phyloP scores from a whole-genome alignment of 2,329 filamentous ascomycete species.

The Parasarocladium wereldwijsianum region DNA sequence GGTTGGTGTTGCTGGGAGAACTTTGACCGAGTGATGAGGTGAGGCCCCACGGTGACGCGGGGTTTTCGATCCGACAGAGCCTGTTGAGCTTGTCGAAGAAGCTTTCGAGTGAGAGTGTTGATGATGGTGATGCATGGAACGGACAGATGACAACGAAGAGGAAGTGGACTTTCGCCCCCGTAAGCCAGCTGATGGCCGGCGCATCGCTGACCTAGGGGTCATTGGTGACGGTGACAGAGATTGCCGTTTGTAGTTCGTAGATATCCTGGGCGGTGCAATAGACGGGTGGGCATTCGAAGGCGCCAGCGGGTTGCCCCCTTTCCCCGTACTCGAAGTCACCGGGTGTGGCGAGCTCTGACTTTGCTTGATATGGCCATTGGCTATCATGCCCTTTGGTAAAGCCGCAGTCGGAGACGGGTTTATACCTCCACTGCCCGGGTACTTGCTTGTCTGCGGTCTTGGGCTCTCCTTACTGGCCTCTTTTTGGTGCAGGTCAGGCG shows the following conservation, averaged over 20 bases:
- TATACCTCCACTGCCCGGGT: conserved; percentile 24
- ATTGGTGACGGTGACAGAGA: conserved; percentile 77
- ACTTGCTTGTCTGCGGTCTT: conserved; percentile 45
- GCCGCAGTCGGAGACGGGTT: conserved; percentile 23
- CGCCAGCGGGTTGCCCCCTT: conserved; percentile 4
- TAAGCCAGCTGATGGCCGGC: conserved; percentile 69
- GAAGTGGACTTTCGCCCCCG: conserved; percentile 91
- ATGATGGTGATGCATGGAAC: conserved; percentile 76
- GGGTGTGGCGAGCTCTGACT: conserved; percentile 7
- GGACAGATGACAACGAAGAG: conserved; percentile 83
- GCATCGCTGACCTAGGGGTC: conserved; percentile 75
- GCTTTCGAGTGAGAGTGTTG: conserved; percentile 90
- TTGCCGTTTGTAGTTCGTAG: conserved; percentile 48
- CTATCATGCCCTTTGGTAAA: conserved; percentile 34
- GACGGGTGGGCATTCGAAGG: conserved; percentile 14
- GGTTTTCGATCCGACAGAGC: conserved; percentile 55
- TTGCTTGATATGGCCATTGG: conserved; percentile 31
- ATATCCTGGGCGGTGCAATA: conserved; percentile 12
- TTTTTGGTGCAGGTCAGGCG: conserved; percentile 41
- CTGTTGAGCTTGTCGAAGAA: conserved; percentile 77
- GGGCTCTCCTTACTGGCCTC: conserved; percentile 27
- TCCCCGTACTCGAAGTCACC: background rate
- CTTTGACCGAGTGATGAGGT: conserved; percentile 83
- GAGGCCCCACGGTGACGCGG: conserved; percentile 51
- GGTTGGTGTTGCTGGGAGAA: conserved; percentile 83